Conservation (phyloP, 2,329 filamentous ascomycete species). For the Fusarium brachygibbosum region DNA sequence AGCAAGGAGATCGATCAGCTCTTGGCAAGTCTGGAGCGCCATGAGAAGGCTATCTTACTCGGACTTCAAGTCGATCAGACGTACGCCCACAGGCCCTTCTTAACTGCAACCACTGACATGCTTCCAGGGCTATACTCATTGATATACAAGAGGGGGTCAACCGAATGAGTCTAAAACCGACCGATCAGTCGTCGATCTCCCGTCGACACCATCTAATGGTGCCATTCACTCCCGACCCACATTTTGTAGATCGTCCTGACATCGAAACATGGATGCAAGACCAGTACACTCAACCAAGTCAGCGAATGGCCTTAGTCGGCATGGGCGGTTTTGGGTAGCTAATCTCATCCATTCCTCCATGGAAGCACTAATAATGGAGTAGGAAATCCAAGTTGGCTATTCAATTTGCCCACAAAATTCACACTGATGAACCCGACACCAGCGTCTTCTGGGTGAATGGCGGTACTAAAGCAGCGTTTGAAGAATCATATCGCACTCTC, state of each 20-base stretch:
- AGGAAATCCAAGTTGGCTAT: conserved; percentile 53
- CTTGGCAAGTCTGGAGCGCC: neutral
- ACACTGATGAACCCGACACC: conserved; percentile 44
- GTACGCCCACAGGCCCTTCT: neutral
- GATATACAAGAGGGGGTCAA: neutral
- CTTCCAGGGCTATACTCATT: neutral
- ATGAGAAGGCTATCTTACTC: neutral
- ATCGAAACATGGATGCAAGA: conserved; percentile 46
- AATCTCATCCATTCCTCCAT: neutral
- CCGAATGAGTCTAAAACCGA: neutral
- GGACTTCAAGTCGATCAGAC: conserved; percentile 24
- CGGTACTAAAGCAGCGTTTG: conserved; percentile 51
- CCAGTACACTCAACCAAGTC: conserved; percentile 38
- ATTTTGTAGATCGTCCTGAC: conserved; percentile 50
- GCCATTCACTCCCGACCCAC: conserved; percentile 51
- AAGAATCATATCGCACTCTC: conserved; percentile 54
- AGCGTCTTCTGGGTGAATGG: conserved; percentile 58
- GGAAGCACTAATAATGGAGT: neutral
- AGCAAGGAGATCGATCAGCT: conserved; percentile 16
- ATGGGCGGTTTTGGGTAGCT: conserved; percentile 42
- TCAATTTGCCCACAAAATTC: conserved; percentile 53
- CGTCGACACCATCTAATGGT: conserved; percentile 11
- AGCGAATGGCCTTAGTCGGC: conserved; percentile 48
- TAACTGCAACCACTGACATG: neutral
- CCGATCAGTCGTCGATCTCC: neutral